Conservation (phyloP, 768 basidiomycete genomes). For the Tricholoma furcatifolium region DNA sequence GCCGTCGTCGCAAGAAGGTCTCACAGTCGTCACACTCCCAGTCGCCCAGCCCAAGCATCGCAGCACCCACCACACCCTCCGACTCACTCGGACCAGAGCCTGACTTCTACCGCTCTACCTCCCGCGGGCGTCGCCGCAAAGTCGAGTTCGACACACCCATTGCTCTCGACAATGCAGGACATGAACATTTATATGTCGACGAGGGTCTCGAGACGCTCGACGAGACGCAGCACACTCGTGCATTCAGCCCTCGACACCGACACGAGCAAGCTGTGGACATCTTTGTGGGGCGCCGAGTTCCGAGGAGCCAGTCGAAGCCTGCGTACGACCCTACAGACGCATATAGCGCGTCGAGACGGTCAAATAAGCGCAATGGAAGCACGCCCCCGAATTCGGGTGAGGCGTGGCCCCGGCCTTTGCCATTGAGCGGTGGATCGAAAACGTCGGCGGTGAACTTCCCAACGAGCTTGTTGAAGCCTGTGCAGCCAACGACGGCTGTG, state of each 20-base stretch:
- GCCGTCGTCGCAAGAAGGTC: conserved; percentile 28
- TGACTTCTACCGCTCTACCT: conserved; percentile 13
- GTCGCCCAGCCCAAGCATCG: conserved; percentile 29
- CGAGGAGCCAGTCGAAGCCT: conserved; percentile 15
- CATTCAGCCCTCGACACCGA: neutral
- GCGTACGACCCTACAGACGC: conserved; percentile 5
- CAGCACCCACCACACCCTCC: conserved; percentile 42
- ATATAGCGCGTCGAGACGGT: neutral
- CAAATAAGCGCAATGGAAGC: neutral
- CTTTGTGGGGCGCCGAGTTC: neutral
- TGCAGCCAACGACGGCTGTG: conserved; percentile 8
- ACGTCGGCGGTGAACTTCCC: conserved; percentile 4
- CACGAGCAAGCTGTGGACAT: neutral
- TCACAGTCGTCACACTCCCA: conserved; percentile 18
- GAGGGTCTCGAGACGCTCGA: conserved; percentile 20
- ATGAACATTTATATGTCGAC: conserved; percentile 7
- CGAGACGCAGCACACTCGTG: conserved; percentile 8
- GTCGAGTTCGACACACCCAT: conserved; percentile 5
- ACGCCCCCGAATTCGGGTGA: neutral
- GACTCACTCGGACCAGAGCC: conserved; percentile 28
- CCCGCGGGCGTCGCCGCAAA: conserved; percentile 19
- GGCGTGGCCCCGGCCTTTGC: neutral
- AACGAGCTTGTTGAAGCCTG: conserved; percentile 6
- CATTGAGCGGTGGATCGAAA: neutral
- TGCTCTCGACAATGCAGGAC: neutral